phyloP scores from a whole-genome alignment of 352 stramenopile species.

The Pythium phragmiticola region DNA sequence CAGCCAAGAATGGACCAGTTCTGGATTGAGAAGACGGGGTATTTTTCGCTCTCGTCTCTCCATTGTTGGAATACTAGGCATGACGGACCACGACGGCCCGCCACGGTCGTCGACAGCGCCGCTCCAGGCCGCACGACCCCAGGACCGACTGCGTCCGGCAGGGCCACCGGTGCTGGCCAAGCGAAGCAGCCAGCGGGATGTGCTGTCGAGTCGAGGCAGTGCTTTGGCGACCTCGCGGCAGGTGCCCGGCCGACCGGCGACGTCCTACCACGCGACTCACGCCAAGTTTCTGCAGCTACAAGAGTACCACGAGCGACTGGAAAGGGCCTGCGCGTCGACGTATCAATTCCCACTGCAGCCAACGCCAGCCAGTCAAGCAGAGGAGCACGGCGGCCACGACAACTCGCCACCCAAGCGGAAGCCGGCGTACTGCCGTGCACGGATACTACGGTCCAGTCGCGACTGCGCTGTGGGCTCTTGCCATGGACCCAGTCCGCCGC shows the following conservation, averaged over 20 bases:
- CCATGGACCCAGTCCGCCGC: conserved; percentile 19
- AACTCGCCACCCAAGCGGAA: conserved; percentile 6
- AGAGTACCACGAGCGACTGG: conserved; percentile 51
- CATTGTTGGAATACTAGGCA: too few species aligned
- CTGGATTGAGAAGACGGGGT: too few species aligned
- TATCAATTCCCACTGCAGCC: conserved; percentile 40
- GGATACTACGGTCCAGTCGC: conserved; percentile 41
- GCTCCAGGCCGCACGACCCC: neutral
- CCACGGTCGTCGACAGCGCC: neutral
- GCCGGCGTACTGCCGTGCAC: conserved; percentile 38
- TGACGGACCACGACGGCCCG: too few species aligned
- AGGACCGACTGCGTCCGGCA: neutral
- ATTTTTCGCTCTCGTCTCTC: too few species aligned
- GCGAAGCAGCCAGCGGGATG: neutral
- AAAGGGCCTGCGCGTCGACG: conserved; percentile 44
- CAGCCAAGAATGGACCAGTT: neutral
- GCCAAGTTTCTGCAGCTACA: conserved; percentile 65
- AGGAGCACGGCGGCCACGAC: neutral
- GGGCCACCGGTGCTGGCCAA: neutral
- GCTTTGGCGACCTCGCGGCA: too few species aligned
- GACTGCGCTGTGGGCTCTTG: conserved; percentile 31
- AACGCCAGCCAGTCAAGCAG: neutral
- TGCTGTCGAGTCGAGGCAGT: neutral
- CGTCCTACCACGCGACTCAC: conserved; percentile 43
- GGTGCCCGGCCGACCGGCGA: conserved; percentile 14